Evolutionary conservation across 495 filamentous ascomycete species (phyloP), one percentile per base, ranked within the genome.

Genomic region (Zalerion maritima): DNA sequence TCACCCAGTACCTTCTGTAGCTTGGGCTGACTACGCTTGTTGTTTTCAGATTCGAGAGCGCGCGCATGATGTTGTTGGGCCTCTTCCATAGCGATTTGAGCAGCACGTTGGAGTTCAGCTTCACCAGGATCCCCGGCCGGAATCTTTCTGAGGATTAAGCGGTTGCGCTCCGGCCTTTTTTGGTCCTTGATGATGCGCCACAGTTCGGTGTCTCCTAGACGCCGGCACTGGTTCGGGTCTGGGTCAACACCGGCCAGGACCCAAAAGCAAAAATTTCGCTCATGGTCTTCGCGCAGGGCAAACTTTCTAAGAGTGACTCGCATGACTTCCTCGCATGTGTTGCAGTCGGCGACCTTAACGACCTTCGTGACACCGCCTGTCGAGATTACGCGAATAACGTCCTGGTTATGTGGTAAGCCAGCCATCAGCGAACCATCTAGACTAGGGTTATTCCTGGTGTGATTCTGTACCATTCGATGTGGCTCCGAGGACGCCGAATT

Each of bases 311-410:
- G 53, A 2, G 87, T 87, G 34, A 73, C 74, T 15, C 80, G 61
- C 52, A 94, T 81, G 29, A 99, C 76, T 32, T 94, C 83, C 38
- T 96, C 89, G 18, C 81, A 72, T 2, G 78, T 91, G 43, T 75
- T 82, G 64, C 82, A 94, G 37, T 76, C 80, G 31, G 80, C 76
- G 28, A 96, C 77, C 46, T 84, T 81, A 31, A 96, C 69, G 5
- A 93, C 84, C 49, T 86, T 85, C 18, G 84, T 92, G 33, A 79
- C 74, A n/a, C 83, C 79, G 24, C 78, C 82, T 16, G 75, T 81
- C 36, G 86, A 92, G 42, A 96, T 94, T 21, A 96, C 80, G 22
- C 83, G 71, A 35, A 94, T 89, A 28, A 91, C 70, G 22, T 81
- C 74, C 43, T 82, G 75, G 44, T 81, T 77, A 21, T 66, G 60